phyloP scores from a whole-genome alignment of 192 early-diverging fungal species.

The Glomus cerebriforme region DNA sequence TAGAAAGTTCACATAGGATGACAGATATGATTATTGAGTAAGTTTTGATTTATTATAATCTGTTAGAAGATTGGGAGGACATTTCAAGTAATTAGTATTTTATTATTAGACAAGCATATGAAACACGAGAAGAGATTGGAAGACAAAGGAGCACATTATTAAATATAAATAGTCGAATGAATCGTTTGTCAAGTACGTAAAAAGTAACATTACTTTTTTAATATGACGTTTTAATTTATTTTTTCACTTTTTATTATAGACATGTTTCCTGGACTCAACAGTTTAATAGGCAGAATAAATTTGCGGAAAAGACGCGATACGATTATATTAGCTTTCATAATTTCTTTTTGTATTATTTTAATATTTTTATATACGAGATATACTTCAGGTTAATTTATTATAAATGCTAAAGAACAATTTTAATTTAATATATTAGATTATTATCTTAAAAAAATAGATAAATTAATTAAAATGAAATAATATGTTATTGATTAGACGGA shows the following conservation, averaged over 20 bases:
- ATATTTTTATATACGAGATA: conserved; percentile 27
- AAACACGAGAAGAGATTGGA: conserved; percentile 64
- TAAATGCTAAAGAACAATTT: too few species aligned
- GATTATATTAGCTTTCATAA: conserved; percentile 70
- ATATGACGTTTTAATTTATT: neutral
- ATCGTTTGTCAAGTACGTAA: conserved; percentile 54
- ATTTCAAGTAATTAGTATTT: neutral
- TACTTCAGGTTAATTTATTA: neutral
- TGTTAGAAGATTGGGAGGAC: neutral
- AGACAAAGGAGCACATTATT: conserved; percentile 61
- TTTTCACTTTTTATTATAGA: conserved; percentile 1
- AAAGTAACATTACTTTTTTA: neutral
- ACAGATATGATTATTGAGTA: conserved; percentile 81
- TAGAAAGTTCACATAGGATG: conserved; percentile 73
- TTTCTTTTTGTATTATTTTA: conserved; percentile 58
- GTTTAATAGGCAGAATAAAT: conserved; percentile 68
- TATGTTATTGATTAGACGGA: too few species aligned
- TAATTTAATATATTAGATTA: too few species aligned
- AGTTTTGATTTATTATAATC: conserved; percentile 17
- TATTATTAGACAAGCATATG: conserved; percentile 71
- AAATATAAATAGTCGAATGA: conserved; percentile 57
- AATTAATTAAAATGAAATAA: too few species aligned
- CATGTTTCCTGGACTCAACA: conserved; percentile 68
- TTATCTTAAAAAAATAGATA: too few species aligned
- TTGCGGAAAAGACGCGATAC: conserved; percentile 68